phyloP scores from a whole-genome alignment of 257 asterid genomes.

The Dorcoceras hygrometricum region DNA sequence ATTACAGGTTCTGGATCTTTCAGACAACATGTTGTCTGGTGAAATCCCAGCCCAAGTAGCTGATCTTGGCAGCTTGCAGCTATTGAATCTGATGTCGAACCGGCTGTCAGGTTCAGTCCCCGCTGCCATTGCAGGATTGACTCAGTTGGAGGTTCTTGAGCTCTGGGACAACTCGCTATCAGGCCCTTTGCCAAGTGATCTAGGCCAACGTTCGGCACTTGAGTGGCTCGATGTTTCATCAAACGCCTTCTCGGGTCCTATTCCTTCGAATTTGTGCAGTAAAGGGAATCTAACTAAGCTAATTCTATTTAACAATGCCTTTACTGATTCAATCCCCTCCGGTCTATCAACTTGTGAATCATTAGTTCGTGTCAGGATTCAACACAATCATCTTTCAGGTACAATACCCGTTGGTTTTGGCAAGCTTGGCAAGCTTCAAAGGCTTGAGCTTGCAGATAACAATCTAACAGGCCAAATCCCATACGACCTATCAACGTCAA shows the following conservation, averaged over 20 bases:
- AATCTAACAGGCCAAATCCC: constrained; percentile 49
- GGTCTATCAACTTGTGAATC: constrained; percentile 32
- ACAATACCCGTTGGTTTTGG: constrained; percentile 46
- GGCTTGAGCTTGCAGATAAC: constrained; percentile 44
- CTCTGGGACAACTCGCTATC: constrained; percentile 45
- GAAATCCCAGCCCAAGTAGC: constrained; percentile 33
- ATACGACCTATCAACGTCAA: constrained; percentile 36
- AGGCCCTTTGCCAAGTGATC: constrained; percentile 38
- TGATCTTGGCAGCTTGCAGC: constrained; percentile 28
- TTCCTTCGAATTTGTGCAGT: constrained; percentile 40
- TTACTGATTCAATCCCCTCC: constrained; percentile 43
- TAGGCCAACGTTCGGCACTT: constrained; percentile 41
- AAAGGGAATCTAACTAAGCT: constrained; percentile 37
- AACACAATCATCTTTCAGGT: constrained; percentile 41
- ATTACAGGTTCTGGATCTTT: constrained; percentile 33
- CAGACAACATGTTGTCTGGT: constrained; percentile 41
- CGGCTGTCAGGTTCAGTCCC: constrained; percentile 36
- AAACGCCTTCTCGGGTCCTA: constrained; percentile 42
- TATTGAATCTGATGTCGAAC: constrained; percentile 40
- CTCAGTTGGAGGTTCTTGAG: constrained; percentile 30
- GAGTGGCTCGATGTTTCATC: constrained; percentile 47
- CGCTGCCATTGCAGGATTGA: constrained; percentile 23
- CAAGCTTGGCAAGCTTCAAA: constrained; percentile 29
- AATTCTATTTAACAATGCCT: constrained; percentile 39
- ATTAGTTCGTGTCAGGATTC: constrained; percentile 42